Percentiles rank a stretch among this genome's conserved stretches.
These are phyloP conservation scores for Gynochthodes officinalis DNA, from an alignment of 257 asterid genomes.

Conservation along the genomic window DNA sequence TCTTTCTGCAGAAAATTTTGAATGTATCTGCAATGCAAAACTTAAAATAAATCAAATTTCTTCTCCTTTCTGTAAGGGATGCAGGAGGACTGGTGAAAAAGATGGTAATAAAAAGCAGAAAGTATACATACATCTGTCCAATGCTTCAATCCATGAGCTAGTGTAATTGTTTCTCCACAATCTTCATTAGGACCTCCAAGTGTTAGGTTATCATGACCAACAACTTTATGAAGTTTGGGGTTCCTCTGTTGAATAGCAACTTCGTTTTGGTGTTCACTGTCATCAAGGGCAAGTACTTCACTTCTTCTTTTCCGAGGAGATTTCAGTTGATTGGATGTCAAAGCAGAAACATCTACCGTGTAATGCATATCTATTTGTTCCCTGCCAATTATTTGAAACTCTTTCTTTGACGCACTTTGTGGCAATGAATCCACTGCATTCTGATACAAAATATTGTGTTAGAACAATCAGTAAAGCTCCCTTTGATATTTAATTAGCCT, in stretches of 20 bases:
- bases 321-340: constrained; percentile 33
- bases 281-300: constrained; percentile 34
- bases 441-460: constrained; percentile 31
- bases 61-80: neutral
- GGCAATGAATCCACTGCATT: constrained; percentile 39
- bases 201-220: constrained; percentile 27
- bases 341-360: constrained; percentile 28
- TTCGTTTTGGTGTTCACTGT: constrained; percentile 36
- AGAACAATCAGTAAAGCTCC: constrained; percentile 17
- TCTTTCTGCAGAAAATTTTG: constrained; percentile 44
- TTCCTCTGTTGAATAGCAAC: constrained; percentile 40
- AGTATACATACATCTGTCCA: constrained; percentile 63
- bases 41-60: constrained; percentile 23
- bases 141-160: constrained; percentile 39
- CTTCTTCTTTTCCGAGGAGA: constrained; percentile 53
- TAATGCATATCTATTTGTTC: constrained; percentile 2
- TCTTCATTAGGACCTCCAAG: constrained; percentile 30
- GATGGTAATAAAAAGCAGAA: constrained; percentile 20
- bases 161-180: constrained; percentile 23
- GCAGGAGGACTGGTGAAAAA: neutral
- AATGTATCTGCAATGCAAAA: constrained; percentile 58
- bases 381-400: constrained; percentile 15
- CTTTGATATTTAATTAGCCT: neutral
- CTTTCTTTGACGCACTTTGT: constrained; percentile 41
- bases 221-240: constrained; percentile 57